A percentile compares a stretch with the other conserved stretches of the same genome.
These are phyloP conservation scores for Gossypium rotundifolium DNA, from an alignment of 345 rosid species.

Conservation along the genomic window DNA sequence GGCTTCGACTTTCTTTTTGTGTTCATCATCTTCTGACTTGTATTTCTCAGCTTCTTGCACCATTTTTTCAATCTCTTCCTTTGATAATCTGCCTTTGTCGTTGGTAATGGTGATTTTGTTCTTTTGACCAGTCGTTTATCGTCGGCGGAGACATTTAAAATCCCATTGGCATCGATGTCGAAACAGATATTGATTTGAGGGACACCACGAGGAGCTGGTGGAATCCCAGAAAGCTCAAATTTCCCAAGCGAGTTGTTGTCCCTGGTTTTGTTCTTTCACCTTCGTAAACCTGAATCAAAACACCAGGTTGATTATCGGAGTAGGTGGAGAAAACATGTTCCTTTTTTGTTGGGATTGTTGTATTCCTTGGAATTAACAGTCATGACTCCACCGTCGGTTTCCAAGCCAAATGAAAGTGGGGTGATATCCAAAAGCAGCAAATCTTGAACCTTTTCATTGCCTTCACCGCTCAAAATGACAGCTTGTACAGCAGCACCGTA, in stretches of 20 bases:
- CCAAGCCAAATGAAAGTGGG: constrained; percentile 48
- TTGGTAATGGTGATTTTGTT: constrained; percentile 51
- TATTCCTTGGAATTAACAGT: constrained; percentile 59
- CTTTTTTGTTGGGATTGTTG: constrained; percentile 52
- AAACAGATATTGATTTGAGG: constrained; percentile 38
- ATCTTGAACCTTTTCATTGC: constrained; percentile 59
- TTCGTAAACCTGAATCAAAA: constrained; percentile 56
- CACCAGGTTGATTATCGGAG: constrained; percentile 58
- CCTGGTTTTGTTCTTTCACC: constrained; percentile 47
- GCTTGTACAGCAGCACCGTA: constrained; percentile 69
- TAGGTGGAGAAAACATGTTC: constrained; percentile 56
- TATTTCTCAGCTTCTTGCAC: constrained; percentile 49
- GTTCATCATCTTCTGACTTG: constrained; percentile 46
- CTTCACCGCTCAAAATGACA: constrained; percentile 56
- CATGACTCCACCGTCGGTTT: constrained; percentile 61
- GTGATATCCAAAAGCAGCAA: constrained; percentile 52
- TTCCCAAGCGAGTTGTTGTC: constrained; percentile 61
- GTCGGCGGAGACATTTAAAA: constrained; percentile 46
- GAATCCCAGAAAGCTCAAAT: constrained; percentile 54
- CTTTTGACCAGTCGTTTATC: constrained; percentile 49
- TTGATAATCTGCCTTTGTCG: constrained; percentile 47
- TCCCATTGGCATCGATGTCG: constrained; percentile 39
- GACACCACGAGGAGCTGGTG: constrained; percentile 61
- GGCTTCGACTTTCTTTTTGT: constrained; percentile 45
- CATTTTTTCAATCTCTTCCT: constrained; percentile 53